A percentile compares a stretch with the other conserved stretches of the same genome.
These are phyloP conservation scores for Fraxinus platypoda DNA, from an alignment of 305 asterid genomes.

Conservation along the genomic window DNA sequence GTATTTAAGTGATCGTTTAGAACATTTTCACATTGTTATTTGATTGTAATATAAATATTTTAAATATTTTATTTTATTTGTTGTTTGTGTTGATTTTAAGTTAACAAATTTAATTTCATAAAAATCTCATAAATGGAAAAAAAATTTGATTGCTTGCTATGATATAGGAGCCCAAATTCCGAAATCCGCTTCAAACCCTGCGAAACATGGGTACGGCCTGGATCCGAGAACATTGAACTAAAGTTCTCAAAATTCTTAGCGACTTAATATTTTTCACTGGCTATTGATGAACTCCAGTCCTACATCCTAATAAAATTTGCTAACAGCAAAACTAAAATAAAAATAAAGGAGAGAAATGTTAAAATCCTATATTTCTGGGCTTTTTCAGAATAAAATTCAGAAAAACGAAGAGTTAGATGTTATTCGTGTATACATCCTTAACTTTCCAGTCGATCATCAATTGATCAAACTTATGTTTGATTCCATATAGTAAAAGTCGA, in stretches of 20 bases:
- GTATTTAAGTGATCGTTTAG: no score
- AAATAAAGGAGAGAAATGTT: neutral
- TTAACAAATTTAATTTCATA: no score
- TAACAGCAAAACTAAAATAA: constrained; percentile 26
- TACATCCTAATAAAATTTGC: constrained; percentile 28
- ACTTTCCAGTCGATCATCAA: neutral
- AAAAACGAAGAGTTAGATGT: constrained; percentile 18
- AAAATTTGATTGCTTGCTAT: no score
- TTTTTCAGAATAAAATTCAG: neutral
- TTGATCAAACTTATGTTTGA: constrained; percentile 18
- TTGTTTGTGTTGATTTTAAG: no score
- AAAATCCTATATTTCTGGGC: constrained; percentile 15
- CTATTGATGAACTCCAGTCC: constrained; percentile 47
- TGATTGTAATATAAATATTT: no score
- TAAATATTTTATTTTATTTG: no score
- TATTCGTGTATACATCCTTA: constrained; percentile 41
- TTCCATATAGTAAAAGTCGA: constrained; percentile 63
- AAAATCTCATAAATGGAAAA: no score
- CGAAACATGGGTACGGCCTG: no score
- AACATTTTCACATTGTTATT: no score
- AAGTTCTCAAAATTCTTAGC: constrained; percentile 73
- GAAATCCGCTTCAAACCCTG: no score
- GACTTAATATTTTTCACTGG: constrained; percentile 25
- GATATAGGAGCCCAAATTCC: no score
- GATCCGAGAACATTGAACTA: constrained; percentile 38